Evolutionary conservation across 2,329 filamentous ascomycete species (phyloP).

Genomic region (Colletotrichum chlorophyti): DNA sequence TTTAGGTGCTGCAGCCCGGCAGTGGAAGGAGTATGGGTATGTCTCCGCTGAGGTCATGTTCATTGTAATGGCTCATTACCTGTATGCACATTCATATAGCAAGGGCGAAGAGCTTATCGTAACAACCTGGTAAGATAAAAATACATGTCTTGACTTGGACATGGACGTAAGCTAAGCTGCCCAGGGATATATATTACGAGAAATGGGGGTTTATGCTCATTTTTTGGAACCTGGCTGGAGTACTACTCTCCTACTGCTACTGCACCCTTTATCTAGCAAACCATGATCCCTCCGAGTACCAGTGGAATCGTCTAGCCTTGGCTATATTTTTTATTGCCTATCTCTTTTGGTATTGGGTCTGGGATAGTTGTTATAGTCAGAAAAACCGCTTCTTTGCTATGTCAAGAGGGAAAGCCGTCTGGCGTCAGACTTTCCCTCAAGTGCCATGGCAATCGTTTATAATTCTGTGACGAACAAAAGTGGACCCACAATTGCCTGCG

Average conservation of each 20-base stretch:
- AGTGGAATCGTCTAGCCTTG: slow-evolving; percentile 70
- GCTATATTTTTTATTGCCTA: slow-evolving; percentile 40
- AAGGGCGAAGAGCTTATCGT: slow-evolving; percentile 86
- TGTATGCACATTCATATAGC: slow-evolving; percentile 83
- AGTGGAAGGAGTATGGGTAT: slow-evolving; percentile 80
- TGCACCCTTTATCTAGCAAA: slow-evolving; percentile 82
- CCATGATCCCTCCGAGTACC: slow-evolving; percentile 73
- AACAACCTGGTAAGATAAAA: slow-evolving; percentile 59
- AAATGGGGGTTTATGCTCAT: slow-evolving; percentile 91
- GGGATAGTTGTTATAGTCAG: too few species aligned
- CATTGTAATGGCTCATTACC: slow-evolving; percentile 78
- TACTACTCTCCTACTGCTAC: slow-evolving; percentile 83
- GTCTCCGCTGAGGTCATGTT: slow-evolving; percentile 77
- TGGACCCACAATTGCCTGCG: too few species aligned
- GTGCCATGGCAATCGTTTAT: too few species aligned
- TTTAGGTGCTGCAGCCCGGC: slow-evolving; percentile 72
- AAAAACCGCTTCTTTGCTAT: too few species aligned
- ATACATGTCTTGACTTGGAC: slow-evolving; percentile 59
- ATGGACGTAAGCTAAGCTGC: too few species aligned
- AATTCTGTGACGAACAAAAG: too few species aligned
- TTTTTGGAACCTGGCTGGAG: slow-evolving; percentile 87
- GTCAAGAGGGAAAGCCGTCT: too few species aligned
- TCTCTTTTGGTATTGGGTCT: too few species aligned
- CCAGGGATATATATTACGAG: slow-evolving; percentile 89
- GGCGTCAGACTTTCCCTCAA: too few species aligned